A percentile compares a stretch with the other conserved stretches of the same genome.
Conservation (phyloP, 1,139 yeast species). For the Suhomyces terraborum region DNA sequence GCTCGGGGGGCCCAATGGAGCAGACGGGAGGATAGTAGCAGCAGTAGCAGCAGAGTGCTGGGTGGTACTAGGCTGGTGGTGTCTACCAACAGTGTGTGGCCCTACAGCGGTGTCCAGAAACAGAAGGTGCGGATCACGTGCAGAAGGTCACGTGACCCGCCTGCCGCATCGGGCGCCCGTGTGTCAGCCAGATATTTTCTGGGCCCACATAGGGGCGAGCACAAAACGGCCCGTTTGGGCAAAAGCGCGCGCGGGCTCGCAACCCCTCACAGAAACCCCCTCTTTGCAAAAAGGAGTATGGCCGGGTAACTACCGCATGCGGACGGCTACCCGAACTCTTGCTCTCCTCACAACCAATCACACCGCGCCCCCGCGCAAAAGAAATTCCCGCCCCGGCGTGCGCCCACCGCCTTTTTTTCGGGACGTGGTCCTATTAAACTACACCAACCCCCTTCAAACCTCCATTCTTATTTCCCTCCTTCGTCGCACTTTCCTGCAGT, state of each 20-base stretch:
- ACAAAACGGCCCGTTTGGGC: background rate
- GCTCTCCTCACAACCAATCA: slow-evolving; percentile 8
- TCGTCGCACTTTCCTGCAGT: slow-evolving; percentile 6
- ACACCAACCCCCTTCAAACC: slow-evolving; percentile 10
- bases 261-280: slow-evolving; percentile 2
- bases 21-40: too few species aligned
- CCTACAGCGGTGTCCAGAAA: background rate
- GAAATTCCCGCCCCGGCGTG: slow-evolving; percentile 4
- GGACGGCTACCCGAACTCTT: slow-evolving; percentile 10
- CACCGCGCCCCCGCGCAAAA: slow-evolving; percentile 3
- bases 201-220: slow-evolving; percentile 2
- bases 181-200: background rate
- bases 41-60: too few species aligned
- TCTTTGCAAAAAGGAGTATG: slow-evolving; percentile 7
- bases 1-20: too few species aligned
- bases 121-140: background rate
- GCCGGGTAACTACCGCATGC: slow-evolving; percentile 9
- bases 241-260: background rate
- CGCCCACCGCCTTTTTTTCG: slow-evolving; percentile 6
- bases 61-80: too few species aligned
- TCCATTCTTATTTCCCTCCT: too few species aligned
- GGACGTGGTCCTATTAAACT: slow-evolving; percentile 13
- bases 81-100: too few species aligned
- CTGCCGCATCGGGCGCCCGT: too few species aligned
- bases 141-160: background rate